These are phyloP conservation scores for Botryobasidium botryosum DNA, from an alignment of 768 basidiomycete genomes.

Conservation along the genomic window DNA sequence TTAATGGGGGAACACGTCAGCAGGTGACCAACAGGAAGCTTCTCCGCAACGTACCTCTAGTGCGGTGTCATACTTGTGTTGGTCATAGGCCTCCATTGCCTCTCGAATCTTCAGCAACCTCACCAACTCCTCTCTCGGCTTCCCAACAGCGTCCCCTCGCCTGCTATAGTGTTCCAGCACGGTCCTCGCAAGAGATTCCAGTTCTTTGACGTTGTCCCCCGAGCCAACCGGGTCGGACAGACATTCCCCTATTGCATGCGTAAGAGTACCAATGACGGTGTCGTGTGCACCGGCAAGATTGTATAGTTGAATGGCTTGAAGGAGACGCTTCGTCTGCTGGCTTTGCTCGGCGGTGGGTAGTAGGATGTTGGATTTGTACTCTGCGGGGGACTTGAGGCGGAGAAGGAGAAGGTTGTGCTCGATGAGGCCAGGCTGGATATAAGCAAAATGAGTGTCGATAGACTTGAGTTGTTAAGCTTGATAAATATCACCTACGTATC, in stretches of 20 bases:
- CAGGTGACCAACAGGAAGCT: background rate
- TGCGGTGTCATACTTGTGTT: slow-evolving; percentile 54
- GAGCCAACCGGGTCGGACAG: slow-evolving; percentile 42
- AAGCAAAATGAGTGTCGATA: background rate
- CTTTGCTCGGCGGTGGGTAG: slow-evolving; percentile 66
- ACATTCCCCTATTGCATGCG: slow-evolving; percentile 71
- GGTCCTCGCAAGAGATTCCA: slow-evolving; percentile 61
- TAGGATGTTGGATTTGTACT: slow-evolving; percentile 72
- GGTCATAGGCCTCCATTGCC: slow-evolving; percentile 58
- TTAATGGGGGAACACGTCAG: background rate
- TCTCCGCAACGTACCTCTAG: slow-evolving; percentile 68
- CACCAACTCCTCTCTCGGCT: slow-evolving; percentile 55
- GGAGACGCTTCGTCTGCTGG: slow-evolving; percentile 54
- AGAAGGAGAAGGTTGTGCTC: slow-evolving; percentile 69
- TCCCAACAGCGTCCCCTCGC: slow-evolving; percentile 37
- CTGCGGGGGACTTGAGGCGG: slow-evolving; percentile 39
- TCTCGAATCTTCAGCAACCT: slow-evolving; percentile 65
- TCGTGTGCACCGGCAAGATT: slow-evolving; percentile 85
- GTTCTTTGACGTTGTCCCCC: slow-evolving; percentile 43
- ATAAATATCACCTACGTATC: slow-evolving; percentile 42
- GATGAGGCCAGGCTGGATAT: slow-evolving; percentile 73
- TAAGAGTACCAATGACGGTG: slow-evolving; percentile 76
- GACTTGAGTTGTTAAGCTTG: background rate
- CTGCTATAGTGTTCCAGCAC: slow-evolving; percentile 70
- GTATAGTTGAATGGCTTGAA: slow-evolving; percentile 89